Evolutionary conservation across 73 alveolate genomes (phyloP).

Genomic region (Tetrahymena elliotti): DNA sequence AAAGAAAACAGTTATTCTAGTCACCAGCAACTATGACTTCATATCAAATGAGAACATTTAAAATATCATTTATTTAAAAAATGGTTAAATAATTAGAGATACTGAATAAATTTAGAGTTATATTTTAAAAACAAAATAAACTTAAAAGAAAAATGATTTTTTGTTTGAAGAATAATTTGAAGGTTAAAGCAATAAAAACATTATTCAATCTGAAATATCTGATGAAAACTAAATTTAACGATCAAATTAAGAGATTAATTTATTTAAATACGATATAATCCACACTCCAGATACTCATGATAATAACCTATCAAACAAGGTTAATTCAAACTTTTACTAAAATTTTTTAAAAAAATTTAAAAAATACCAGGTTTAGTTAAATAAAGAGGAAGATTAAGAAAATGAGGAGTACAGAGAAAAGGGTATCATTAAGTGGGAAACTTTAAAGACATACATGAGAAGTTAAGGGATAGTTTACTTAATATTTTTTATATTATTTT

Average conservation of each 20-base stretch:
- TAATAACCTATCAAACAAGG: too few relatives aligned
- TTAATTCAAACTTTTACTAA: too few relatives aligned
- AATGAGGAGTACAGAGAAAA: conserved; percentile 6
- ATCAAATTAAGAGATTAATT: too few relatives aligned
- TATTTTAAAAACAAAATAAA: conserved; percentile 27
- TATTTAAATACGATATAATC: too few relatives aligned
- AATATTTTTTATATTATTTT: background rate
- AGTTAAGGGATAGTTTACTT: background rate
- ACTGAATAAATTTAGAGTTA: conserved; percentile 63
- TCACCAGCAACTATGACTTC: conserved; percentile 48
- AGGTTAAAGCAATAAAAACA: background rate
- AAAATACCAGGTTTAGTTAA: background rate
- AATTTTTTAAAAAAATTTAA: background rate
- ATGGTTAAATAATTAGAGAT: background rate
- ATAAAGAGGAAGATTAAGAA: conserved; percentile 39
- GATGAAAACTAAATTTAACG: too few relatives aligned
- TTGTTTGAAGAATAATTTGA: conserved; percentile 1
- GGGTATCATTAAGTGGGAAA: conserved; percentile 33
- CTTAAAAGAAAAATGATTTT: background rate
- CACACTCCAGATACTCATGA: too few relatives aligned
- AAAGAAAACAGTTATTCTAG: conserved; percentile 53
- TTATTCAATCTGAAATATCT: background rate
- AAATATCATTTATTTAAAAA: conserved; percentile 14
- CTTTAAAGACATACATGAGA: conserved; percentile 1
- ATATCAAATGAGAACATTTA: conserved; percentile 1